Percentiles rank a stretch among this genome's conserved stretches.
These are phyloP conservation scores for Eutrema salsugineum DNA, from an alignment of 441 rosid species.

Conservation along the genomic window DNA sequence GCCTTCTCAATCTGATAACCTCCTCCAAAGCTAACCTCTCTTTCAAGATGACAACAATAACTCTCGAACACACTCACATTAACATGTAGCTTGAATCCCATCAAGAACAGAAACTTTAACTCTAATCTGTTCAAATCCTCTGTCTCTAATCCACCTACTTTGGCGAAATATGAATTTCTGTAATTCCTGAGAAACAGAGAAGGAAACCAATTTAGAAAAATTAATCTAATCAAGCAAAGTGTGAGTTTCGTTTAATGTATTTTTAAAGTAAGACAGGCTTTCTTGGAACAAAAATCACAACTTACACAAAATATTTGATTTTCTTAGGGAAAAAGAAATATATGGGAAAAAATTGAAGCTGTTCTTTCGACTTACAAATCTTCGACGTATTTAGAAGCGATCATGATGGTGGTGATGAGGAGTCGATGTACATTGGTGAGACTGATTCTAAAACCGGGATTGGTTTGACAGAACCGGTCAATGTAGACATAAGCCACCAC, in stretches of 20 bases:
- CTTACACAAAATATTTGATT: too few species aligned
- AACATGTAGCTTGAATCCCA: constrained; percentile 89
- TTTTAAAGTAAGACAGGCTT: not conserved
- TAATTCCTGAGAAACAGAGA: constrained; percentile 51
- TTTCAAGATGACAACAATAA: constrained; percentile 78
- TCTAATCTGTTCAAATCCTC: constrained; percentile 69
- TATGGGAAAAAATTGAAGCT: too few species aligned
- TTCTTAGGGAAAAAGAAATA: not conserved
- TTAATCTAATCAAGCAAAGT: not conserved
- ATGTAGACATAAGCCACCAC: constrained; percentile 87
- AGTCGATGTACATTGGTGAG: constrained; percentile 74
- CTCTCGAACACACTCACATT: constrained; percentile 87
- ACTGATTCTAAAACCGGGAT: constrained; percentile 61
- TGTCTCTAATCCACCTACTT: constrained; percentile 78
- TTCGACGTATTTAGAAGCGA: constrained; percentile 86
- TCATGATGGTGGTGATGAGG: constrained; percentile 80
- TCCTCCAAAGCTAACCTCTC: constrained; percentile 85
- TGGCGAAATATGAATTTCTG: constrained; percentile 75
- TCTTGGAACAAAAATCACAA: too few species aligned
- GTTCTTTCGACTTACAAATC: constrained; percentile 61
- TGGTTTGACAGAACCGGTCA: constrained; percentile 74
- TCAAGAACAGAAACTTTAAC: constrained; percentile 71
- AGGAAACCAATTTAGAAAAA: not conserved
- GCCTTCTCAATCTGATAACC: constrained; percentile 85
- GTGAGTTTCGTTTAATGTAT: not conserved